Conservation (phyloP, 345 rosid species). For the Eucalyptus tenuipes region DNA sequence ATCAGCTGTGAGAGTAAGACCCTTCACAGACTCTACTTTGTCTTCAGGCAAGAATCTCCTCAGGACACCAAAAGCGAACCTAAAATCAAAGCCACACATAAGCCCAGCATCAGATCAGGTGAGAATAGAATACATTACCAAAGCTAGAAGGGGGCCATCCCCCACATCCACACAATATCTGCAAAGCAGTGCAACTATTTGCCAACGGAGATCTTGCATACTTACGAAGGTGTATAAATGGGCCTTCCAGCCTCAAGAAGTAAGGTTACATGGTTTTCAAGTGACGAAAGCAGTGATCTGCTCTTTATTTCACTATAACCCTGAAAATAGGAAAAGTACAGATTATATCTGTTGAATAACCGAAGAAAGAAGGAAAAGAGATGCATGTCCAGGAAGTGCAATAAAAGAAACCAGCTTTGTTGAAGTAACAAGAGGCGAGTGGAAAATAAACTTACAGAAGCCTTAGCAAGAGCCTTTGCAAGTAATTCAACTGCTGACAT, state of each 20-base stretch:
- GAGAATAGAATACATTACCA: not conserved
- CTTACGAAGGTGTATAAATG: constrained; percentile 69
- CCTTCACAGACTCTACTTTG: constrained; percentile 74
- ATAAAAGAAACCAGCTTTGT: not conserved
- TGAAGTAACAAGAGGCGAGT: not conserved
- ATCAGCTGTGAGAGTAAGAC: constrained; percentile 68
- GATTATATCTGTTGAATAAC: not conserved
- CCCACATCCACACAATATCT: not conserved
- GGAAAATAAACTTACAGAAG: constrained; percentile 40
- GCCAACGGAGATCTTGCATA: not conserved
- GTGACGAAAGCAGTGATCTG: constrained; percentile 78
- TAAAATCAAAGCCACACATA: constrained; percentile 3
- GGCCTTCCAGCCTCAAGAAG: constrained; percentile 69
- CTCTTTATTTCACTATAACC: constrained; percentile 83
- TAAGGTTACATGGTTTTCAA: constrained; percentile 82
- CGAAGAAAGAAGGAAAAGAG: not conserved
- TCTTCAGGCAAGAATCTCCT: constrained; percentile 88
- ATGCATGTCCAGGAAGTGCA: not conserved
- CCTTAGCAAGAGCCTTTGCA: constrained; percentile 90
- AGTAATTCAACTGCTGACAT: constrained; percentile 75
- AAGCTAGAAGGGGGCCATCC: not conserved
- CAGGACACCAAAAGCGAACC: constrained; percentile 52
- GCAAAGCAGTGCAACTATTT: not conserved
- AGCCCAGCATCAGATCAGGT: not conserved
- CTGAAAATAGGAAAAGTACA: constrained; percentile 19